Evolutionary conservation across 805 yeast genomes (phyloP), one percentile per base, ranked within the genome.

Genomic region (Candida qinlingensis): DNA sequence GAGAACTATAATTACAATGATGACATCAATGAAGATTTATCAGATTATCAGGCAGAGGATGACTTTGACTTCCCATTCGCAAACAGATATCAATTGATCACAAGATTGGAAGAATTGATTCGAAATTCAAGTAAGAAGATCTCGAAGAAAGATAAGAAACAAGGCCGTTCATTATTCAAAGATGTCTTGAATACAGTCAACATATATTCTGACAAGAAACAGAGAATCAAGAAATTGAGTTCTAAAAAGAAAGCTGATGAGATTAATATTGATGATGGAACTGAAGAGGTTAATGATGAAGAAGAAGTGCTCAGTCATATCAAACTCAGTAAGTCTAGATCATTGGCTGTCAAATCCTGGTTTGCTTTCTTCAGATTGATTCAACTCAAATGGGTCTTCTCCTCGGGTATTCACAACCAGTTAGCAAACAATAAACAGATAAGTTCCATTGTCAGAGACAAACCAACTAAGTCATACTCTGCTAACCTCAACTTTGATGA

Each of bases 131-230:
- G 82, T 5, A 81, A 81, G 49, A 77, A 73, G 45, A 60, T 81
- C 4, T 76, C 83, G 29, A 84, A 84, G 55, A 80, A 77, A 58
- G 87, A 81, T 52, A 83, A 80, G 60, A 76, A 75, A 50, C 80
- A 76, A 37, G 70, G 79, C 28, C 78, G 79, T 52, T 76, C 87
- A 1, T 70, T 83, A 1, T 80, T 82, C 62, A 71, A 82, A 58
- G 85, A 83, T 50, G 79, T 81, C 19, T 62, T 74, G 38, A 64
- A 64, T 36, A 79, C 85, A 0, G 66, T 82, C 9, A 70, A 69
- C 44, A 58, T 59, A 13, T 75, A 72, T 53, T 47, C 71, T 56
- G 56, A 64, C 45, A 45, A 68, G 53, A 51, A 65, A 52, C 42
- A 60, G 68, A 63, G 68, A 60, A 27, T 72, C 63, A 51, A 64